phyloP scores from a whole-genome alignment of 805 yeast genomes.

The Barnettozyma sucrosica region DNA sequence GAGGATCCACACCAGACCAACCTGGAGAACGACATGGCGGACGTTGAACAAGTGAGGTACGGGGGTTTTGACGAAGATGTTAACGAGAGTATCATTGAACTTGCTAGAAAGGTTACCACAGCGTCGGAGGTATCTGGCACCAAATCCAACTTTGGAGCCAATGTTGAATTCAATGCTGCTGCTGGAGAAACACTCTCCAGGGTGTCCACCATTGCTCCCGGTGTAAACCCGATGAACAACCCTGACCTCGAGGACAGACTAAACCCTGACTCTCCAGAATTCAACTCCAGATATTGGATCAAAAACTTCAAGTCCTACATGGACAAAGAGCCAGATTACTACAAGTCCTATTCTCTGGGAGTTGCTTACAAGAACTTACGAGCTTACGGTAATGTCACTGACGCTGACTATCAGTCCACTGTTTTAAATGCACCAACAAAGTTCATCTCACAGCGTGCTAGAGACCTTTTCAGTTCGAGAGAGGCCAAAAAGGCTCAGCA shows the following conservation, averaged over 20 bases:
- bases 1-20: neutral
- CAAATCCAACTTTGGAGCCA: conserved; percentile 32
- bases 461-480: conserved; percentile 11
- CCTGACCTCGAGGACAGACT: conserved; percentile 37
- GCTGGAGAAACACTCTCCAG: conserved; percentile 30
- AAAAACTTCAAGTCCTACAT: conserved; percentile 45
- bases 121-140: conserved; percentile 26
- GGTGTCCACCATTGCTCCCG: conserved; percentile 30
- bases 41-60: conserved; percentile 2
- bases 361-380: conserved; percentile 49
- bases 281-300: conserved; percentile 59
- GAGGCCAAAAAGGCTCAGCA: conserved; percentile 20
- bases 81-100: conserved; percentile 1
- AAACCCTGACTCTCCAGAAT: conserved; percentile 54
- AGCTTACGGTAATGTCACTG: conserved; percentile 53
- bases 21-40: neutral
- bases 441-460: conserved; percentile 10
- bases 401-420: conserved; percentile 59
- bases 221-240: conserved; percentile 31
- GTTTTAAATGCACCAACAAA: conserved; percentile 37
- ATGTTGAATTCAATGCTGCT: conserved; percentile 2
- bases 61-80: conserved; percentile 5
- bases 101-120: conserved; percentile 7
- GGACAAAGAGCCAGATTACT: conserved; percentile 51
- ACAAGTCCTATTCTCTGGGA: conserved; percentile 49